Percentiles rank a stretch among this genome's conserved stretches.
These are phyloP conservation scores for Colletotrichum lini DNA, from an alignment of 2,329 filamentous ascomycete genomes.

Conservation along the genomic window DNA sequence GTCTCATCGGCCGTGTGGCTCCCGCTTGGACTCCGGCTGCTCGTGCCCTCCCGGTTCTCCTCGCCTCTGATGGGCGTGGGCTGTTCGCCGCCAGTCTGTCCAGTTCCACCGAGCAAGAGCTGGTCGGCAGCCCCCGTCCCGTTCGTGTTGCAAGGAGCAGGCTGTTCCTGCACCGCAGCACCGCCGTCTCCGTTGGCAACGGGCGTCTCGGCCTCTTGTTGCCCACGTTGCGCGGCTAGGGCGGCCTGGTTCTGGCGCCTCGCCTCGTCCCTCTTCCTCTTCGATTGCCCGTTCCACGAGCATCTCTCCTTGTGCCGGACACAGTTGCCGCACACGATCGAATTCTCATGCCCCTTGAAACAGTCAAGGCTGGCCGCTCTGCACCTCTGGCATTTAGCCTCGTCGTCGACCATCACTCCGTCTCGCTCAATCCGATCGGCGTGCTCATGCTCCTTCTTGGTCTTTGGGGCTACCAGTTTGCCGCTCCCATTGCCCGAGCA, in stretches of 20 bases:
- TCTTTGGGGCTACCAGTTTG: not conserved
- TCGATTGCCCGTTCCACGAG: not conserved
- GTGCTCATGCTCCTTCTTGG: conserved; percentile 3
- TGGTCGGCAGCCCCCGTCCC: not conserved
- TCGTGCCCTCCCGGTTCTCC: not conserved
- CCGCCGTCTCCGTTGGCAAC: not conserved
- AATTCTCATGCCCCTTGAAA: not conserved
- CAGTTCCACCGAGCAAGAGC: not conserved
- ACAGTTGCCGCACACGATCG: not conserved
- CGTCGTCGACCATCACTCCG: not conserved
- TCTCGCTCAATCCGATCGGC: not conserved
- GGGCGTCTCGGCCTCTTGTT: not conserved
- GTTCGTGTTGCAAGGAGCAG: too few species aligned
- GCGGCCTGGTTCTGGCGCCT: not conserved
- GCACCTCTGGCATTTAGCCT: not conserved
- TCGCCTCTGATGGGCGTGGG: not conserved
- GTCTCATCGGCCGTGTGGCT: not conserved
- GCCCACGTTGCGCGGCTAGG: not conserved
- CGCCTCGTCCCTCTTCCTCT: not conserved
- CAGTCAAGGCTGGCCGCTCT: not conserved
- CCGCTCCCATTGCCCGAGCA: not conserved
- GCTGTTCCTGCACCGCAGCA: not conserved
- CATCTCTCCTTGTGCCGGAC: not conserved
- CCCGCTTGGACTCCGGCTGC: not conserved
- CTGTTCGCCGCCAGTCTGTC: too few species aligned